Conservation (phyloP, 352 stramenopile genomes). For the Peronospora farinosa region DNA sequence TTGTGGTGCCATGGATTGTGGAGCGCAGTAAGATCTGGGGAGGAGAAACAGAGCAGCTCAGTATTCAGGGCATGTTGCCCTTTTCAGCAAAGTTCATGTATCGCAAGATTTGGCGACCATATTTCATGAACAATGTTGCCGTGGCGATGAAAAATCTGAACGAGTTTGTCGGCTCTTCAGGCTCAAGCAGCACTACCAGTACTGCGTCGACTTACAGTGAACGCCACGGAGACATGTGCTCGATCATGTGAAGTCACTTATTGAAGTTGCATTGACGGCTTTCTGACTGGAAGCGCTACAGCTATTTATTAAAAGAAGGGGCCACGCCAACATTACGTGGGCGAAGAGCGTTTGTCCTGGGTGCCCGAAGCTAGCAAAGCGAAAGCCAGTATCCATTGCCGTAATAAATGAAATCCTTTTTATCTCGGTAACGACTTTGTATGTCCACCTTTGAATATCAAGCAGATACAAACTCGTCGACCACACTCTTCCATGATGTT, state of each 20-base stretch:
- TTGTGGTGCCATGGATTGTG: conserved; percentile 82
- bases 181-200: conserved; percentile 19
- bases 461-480: too few species aligned
- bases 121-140: conserved; percentile 75
- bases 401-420: conserved; percentile 1
- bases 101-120: conserved; percentile 76
- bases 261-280: not conserved
- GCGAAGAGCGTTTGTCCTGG: conserved; percentile 8
- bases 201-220: conserved; percentile 25
- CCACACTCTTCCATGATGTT: not conserved
- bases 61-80: conserved; percentile 60
- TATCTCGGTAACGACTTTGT: not conserved
- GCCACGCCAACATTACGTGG: conserved; percentile 16
- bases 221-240: conserved; percentile 33
- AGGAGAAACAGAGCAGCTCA: conserved; percentile 60
- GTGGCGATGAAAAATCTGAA: conserved; percentile 77
- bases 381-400: conserved; percentile 3
- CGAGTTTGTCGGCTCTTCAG: conserved; percentile 43
- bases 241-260: conserved; percentile 27
- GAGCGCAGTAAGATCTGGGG: conserved; percentile 83
- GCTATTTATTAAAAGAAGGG: conserved; percentile 35
- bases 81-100: conserved; percentile 78
- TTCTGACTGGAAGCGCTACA: conserved; percentile 23
- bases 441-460: too few species aligned
- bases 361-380: conserved; percentile 18